Base-by-base conservation (phyloP, 169 alveolate species). In the Plasmodium adleri region DNA sequence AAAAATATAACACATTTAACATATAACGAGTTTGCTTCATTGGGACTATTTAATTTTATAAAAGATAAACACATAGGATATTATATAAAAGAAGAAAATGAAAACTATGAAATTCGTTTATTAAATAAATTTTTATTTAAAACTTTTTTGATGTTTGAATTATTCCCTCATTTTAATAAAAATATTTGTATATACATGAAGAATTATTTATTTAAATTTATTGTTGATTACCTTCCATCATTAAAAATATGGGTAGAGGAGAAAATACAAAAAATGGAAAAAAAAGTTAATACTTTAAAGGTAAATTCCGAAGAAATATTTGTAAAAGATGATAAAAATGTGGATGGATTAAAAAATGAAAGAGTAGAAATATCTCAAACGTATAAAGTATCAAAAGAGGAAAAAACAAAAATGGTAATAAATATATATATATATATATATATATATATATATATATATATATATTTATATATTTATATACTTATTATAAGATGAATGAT, bases 81-180 rank as follows among this genome's bases (percentile, higher is more conserved):
- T 43, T 59, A 20, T 32, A 22, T 17, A 74, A 39, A 24, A 56
- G 66, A 63, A 20, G 68, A 66, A 52, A 80, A 28, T 47, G 43
- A 32, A 13, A 56, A 52, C 28, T 67, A 80, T 71, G 83, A 80
- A 80, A 80, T 39, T 52, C n/a, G n/a, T 80, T 72, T 67, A 10
- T 47, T 66, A 8, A 80, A 80, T 39, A 80, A 67, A 58, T 26
- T 80, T 24, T 13, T 80, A 67, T 80, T 80, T 68, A 80, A 60
- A 52, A 67, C 4, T 67, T 67, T 80, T 17, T 68, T 52, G 52
- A 10, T 71, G 4, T 71, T 80, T 47, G 56, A 66, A 8, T 39
- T 26, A 80, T 32, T 80, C 6, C 90, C 90, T 43, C n/a, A 80
- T 60, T 80, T 80, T 80, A 54, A 80, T 59, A 80, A 80, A 67